Evolutionary conservation across 2,329 filamentous ascomycete genomes (phyloP), one percentile per base, ranked within the genome.

Genomic region (Tolypocladium pustulatum): DNA sequence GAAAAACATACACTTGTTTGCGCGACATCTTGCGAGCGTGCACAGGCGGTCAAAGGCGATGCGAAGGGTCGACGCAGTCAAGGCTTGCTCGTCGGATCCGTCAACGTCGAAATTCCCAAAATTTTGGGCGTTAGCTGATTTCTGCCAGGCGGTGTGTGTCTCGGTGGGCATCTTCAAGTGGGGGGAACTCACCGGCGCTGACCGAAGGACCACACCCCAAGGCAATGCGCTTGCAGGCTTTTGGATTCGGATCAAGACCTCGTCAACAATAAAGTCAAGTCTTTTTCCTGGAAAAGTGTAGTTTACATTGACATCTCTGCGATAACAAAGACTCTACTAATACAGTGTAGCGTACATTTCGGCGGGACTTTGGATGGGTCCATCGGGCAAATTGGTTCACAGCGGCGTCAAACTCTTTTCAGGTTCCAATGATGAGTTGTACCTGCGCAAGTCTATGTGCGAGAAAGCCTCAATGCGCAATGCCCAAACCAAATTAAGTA

Each of bases 1-100:
- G 13, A 6, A 37, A 13, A 2, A 71, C 77, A 65, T 74, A 80
- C 75, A 81, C 75, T 67, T 77, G 76, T 71, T 86, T 86, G 70
- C 83, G 83, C 71, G 81, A 77, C 83, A 84, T 84, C 56, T 70
- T 79, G 66, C 61, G 60, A 60, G 63, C 61, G 58, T 64, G 65
- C 65, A 62, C 57, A 60, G 59, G 58, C 62, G 61, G 60, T 58
- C 63, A 65, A 69, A 66, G 64, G 63, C 62, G 57, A 65, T 52
- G 63, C 62, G 65, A 66, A 64, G 63, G 61, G 59, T 61, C 65
- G 60, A 66, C 68, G 68, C 67, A 68, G 63, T 49, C 41, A 57
- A 37, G 30, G 17, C 55, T 57, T 32, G 40, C 13, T 49, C 30
- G 55, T 46, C 43, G 34, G 30, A 6, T 57, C 41, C 38, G 37